Base-by-base conservation (phyloP, 106 monocot species). In the Agapanthus africanus region DNA sequence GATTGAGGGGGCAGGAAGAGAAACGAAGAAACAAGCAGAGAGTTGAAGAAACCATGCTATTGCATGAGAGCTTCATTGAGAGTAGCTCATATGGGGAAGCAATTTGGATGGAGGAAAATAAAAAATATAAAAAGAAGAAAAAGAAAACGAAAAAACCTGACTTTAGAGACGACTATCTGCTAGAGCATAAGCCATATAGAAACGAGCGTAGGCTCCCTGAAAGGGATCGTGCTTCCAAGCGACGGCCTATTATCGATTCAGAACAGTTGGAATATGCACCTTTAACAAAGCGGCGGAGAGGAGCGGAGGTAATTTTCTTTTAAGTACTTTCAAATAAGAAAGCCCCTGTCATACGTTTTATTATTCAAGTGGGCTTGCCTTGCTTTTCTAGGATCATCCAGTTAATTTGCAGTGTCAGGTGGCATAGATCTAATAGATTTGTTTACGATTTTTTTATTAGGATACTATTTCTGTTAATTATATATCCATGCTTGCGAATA, bases 131-230 rank as follows among this genome's bases (percentile, higher is more conserved):
- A 33, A 71, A 79, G 70, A 88, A 81, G 40, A 87, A 90, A 67
- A 88, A 88, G 68, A 91, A 91, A 57, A 91, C 82, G 63, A 82
- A 76, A 37, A 90, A 87, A 74, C 77, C 63, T 68, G 84, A 92
- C 67, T 87, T 92, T 40, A 74, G 66, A 52, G 97, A 89, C 71
- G 86, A 91, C 7, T 88, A 97, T 47, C 65, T 83, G 31, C 71
- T 79, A 37, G 91, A 89, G 21, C 79, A 80, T 76, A 84, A 70
- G 56, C 74, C 84, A 21, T 82, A 78, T 66, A 86, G 70, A 72
- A 89, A 77, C 52, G 97, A 90, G n/a, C 69, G 82, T 40, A 80
- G 84, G 51, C 71, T 80, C 22, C 74, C 92, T 54, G 95, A 97
- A 76, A 74, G 91, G 56, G 86, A 84, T 40, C 76, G 87, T 59